A percentile compares a stretch with the other conserved stretches of the same genome.
phyloP scores from a whole-genome alignment of 78 protist genomes.

The Dictyostelium firmibasis region DNA sequence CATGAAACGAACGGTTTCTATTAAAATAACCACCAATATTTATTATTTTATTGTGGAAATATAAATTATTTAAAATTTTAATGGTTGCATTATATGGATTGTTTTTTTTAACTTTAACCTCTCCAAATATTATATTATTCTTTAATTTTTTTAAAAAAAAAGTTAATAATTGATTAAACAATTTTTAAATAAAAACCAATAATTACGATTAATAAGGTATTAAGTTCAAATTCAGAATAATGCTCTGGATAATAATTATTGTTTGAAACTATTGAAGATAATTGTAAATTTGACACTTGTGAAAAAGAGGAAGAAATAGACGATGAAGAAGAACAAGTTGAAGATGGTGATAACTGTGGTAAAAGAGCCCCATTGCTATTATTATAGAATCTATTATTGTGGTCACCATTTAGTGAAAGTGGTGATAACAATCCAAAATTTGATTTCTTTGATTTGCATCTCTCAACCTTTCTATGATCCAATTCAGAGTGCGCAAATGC shows the following conservation, averaged over 20 bases:
- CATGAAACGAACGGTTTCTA: constrained; percentile 48
- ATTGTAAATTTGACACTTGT: background rate
- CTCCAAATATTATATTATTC: background rate
- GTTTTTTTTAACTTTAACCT: background rate
- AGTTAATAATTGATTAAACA: background rate
- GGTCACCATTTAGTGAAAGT: background rate
- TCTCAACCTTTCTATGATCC: background rate
- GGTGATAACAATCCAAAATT: background rate
- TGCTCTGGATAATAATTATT: background rate
- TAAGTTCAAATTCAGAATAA: background rate
- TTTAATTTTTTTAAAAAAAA: background rate
- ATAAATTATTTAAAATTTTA: background rate
- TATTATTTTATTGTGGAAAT: background rate
- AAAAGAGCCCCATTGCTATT: too few species aligned
- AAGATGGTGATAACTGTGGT: background rate
- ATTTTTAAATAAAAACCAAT: background rate
- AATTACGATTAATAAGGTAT: background rate
- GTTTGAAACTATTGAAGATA: background rate
- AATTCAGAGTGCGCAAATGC: constrained; percentile 52
- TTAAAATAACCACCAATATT: background rate
- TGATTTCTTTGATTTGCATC: background rate
- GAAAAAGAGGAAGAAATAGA: background rate
- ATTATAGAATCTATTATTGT: background rate
- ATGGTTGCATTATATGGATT: background rate
- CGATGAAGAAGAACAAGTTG: background rate